A percentile compares a stretch with the other conserved stretches of the same genome.
Evolutionary conservation across 2,329 filamentous ascomycete species (phyloP).

Genomic region (Cladosporium sphaerospermum): DNA sequence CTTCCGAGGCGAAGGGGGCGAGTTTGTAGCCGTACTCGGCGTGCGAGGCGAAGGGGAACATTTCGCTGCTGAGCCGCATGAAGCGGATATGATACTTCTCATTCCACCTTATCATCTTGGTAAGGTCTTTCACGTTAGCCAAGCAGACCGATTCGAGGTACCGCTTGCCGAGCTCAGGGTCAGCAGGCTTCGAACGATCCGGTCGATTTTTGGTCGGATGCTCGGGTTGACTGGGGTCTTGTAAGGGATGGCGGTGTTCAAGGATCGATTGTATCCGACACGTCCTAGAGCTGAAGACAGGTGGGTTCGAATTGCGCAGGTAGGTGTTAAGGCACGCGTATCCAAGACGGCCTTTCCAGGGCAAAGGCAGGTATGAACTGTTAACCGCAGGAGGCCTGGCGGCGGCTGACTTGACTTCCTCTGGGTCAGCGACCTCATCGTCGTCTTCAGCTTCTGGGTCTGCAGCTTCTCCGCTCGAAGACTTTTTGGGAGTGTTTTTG

Average conservation of each 20-base stretch:
- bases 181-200: constrained; percentile 63
- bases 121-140: constrained; percentile 74
- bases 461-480: constrained; percentile 16
- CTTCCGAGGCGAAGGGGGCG: constrained; percentile 73
- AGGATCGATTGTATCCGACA: constrained; percentile 87
- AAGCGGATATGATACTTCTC: constrained; percentile 88
- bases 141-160: constrained; percentile 74
- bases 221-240: constrained; percentile 67
- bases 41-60: constrained; percentile 95
- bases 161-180: constrained; percentile 58
- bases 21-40: constrained; percentile 79
- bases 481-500: constrained; percentile 21
- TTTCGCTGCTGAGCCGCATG: constrained; percentile 85
- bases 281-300: constrained; percentile 85
- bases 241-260: constrained; percentile 77
- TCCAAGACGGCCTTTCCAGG: constrained; percentile 83
- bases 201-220: constrained; percentile 82
- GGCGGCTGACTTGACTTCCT: constrained; percentile 53
- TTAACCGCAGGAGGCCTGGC: constrained; percentile 70
- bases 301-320: constrained; percentile 69
- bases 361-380: constrained; percentile 74
- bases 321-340: constrained; percentile 95
- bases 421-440: constrained; percentile 47
- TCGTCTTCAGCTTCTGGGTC: constrained; percentile 50
- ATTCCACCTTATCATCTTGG: constrained; percentile 87